phyloP scores from a whole-genome alignment of 1,284 basidiomycete genomes.

The Trichosporon sp. region DNA sequence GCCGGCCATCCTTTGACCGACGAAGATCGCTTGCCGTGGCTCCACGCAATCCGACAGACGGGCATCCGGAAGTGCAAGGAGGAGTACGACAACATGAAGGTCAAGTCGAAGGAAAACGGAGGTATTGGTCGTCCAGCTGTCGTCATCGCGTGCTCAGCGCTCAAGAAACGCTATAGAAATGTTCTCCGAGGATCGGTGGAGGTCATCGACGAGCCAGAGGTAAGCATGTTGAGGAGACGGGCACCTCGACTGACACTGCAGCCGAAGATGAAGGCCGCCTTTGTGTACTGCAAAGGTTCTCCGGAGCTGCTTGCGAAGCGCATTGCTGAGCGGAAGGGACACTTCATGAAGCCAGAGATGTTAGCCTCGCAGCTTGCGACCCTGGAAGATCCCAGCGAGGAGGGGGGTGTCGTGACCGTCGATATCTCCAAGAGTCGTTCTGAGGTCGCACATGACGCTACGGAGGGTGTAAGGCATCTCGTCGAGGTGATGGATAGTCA shows the following conservation, averaged over 20 bases:
- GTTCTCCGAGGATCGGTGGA: slow-evolving; percentile 61
- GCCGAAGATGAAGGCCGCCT: slow-evolving; percentile 58
- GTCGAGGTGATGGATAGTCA: slow-evolving; percentile 20
- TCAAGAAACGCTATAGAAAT: slow-evolving; percentile 75
- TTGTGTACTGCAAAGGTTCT: slow-evolving; percentile 74
- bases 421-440: slow-evolving; percentile 56
- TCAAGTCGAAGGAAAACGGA: slow-evolving; percentile 12
- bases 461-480: slow-evolving; percentile 33
- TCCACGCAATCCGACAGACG: slow-evolving; percentile 63
- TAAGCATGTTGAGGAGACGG: not conserved
- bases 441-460: slow-evolving; percentile 54
- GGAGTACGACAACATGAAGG: slow-evolving; percentile 41
- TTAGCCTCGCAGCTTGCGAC: slow-evolving; percentile 75
- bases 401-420: slow-evolving; percentile 65
- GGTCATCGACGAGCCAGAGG: slow-evolving; percentile 13
- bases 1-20: slow-evolving; percentile 72
- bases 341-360: slow-evolving; percentile 87
- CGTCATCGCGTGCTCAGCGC: slow-evolving; percentile 79
- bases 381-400: slow-evolving; percentile 66
- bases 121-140: slow-evolving; percentile 52
- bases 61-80: slow-evolving; percentile 51
- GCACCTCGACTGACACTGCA: not conserved
- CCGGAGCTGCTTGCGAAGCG: slow-evolving; percentile 60
- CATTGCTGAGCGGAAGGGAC: slow-evolving; percentile 65
- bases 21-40: slow-evolving; percentile 79